Evolutionary conservation across 345 rosid species (phyloP).

Genomic region (Abelmoschus esculentus): DNA sequence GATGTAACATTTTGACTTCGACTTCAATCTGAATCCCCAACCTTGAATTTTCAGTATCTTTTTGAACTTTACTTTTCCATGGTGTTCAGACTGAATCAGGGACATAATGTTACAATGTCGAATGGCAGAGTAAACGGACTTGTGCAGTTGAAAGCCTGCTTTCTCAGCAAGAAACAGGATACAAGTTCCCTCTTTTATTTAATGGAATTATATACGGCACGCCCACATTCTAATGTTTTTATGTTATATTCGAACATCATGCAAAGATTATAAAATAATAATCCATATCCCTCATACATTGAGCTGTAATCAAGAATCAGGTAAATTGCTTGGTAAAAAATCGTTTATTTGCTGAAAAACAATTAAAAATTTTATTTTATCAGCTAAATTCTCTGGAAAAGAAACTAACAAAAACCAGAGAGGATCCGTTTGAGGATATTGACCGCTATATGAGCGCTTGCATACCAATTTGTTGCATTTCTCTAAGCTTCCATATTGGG

Average conservation of each 20-base stretch:
- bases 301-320: background rate
- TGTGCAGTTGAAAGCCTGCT: background rate
- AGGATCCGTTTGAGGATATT: no score
- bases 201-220: no score
- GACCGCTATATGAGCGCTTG: conserved; percentile 57
- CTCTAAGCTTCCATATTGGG: conserved; percentile 88
- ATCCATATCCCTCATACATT: background rate
- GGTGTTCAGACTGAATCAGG: background rate
- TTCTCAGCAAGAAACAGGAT: background rate
- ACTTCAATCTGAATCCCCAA: background rate
- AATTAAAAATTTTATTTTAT: no score
- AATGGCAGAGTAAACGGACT: background rate
- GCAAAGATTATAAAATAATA: background rate
- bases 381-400: no score
- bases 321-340: no score
- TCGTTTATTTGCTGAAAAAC: no score
- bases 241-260: background rate
- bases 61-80: background rate
- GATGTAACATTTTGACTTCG: conserved; percentile 39
- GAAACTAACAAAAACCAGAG: no score
- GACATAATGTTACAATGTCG: no score
- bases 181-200: no score
- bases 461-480: conserved; percentile 60
- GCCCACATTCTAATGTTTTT: no score
- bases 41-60: no score